Conservation (phyloP, 2,329 filamentous ascomycete species). For the Aspergillus sp. region DNA sequence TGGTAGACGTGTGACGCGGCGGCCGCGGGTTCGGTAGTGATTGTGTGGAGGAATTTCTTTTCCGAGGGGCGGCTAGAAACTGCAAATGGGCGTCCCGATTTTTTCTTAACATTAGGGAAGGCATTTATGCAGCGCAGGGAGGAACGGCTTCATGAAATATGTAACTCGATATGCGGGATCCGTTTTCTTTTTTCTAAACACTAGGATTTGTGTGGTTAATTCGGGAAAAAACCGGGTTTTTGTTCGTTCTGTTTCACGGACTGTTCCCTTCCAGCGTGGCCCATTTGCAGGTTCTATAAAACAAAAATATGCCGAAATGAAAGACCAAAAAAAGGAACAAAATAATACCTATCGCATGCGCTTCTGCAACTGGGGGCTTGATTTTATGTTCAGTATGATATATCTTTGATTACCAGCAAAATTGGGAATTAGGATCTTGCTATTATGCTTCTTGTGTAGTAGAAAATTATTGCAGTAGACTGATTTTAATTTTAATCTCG, state of each 20-base stretch:
- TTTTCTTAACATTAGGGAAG: constrained; percentile 8
- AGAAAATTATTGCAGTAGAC: too few relatives aligned
- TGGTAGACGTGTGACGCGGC: constrained; percentile 61
- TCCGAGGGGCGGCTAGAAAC: constrained; percentile 30
- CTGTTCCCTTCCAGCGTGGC: constrained; percentile 22
- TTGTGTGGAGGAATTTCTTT: constrained; percentile 28
- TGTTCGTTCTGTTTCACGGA: constrained; percentile 17
- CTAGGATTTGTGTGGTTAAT: constrained; percentile 26
- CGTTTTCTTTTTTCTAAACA: constrained; percentile 20
- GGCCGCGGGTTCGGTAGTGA: constrained; percentile 37
- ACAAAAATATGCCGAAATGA: constrained; percentile 27
- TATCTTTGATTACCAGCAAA: constrained; percentile 26
- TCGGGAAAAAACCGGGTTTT: constrained; percentile 23
- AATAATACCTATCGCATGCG: constrained; percentile 28
- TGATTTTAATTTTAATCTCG: too few relatives aligned
- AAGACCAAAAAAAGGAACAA: constrained; percentile 13
- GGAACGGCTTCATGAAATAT: constrained; percentile 34
- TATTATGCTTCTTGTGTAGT: background rate
- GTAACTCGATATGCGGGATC: constrained; percentile 33
- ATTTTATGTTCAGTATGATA: constrained; percentile 33
- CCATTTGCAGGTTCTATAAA: constrained; percentile 23
- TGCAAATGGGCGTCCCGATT: constrained; percentile 25
- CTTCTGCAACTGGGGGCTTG: constrained; percentile 18
- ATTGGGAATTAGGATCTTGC: constrained; percentile 17
- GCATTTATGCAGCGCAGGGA: constrained; percentile 21